Percentiles rank a stretch among this genome's conserved stretches.
These are phyloP conservation scores for Cladosporium colombiae DNA, from an alignment of 2,329 filamentous ascomycete species.

Conservation along the genomic window DNA sequence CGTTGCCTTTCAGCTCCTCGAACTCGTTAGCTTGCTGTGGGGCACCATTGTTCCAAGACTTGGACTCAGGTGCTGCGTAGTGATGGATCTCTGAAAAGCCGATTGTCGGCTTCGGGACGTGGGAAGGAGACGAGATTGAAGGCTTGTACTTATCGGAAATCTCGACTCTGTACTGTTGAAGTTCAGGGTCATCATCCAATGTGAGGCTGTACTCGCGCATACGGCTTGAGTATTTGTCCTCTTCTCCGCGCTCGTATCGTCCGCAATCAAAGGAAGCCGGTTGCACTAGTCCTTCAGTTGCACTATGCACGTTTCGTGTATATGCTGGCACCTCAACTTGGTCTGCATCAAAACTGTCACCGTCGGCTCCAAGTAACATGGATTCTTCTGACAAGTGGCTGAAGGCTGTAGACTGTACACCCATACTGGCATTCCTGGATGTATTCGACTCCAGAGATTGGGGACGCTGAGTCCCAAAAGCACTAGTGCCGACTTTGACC, in stretches of 20 bases:
- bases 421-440: slow-evolving; percentile 27
- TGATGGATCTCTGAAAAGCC: not conserved
- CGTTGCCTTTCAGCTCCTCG: not conserved
- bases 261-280: not conserved
- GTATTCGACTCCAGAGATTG: slow-evolving; percentile 23
- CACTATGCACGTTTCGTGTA: not conserved
- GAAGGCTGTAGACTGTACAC: slow-evolving; percentile 28
- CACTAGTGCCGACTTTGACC: slow-evolving; percentile 37
- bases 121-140: not conserved
- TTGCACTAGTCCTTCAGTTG: not conserved
- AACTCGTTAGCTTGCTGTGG: not conserved
- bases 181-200: not conserved
- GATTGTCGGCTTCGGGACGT: not conserved
- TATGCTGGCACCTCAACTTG: slow-evolving; percentile 14
- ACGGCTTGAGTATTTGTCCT: not conserved
- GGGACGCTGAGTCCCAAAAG: slow-evolving; percentile 33
- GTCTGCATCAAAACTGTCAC: slow-evolving; percentile 24
- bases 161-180: not conserved
- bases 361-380: slow-evolving; percentile 36
- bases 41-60: not conserved
- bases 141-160: not conserved
- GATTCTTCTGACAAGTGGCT: slow-evolving; percentile 34
- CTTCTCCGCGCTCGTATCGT: not conserved
- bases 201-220: not conserved
- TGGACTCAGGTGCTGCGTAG: not conserved